These are phyloP conservation scores for Zostera marina DNA, from an alignment of 116 monocot species.

Conservation along the genomic window DNA sequence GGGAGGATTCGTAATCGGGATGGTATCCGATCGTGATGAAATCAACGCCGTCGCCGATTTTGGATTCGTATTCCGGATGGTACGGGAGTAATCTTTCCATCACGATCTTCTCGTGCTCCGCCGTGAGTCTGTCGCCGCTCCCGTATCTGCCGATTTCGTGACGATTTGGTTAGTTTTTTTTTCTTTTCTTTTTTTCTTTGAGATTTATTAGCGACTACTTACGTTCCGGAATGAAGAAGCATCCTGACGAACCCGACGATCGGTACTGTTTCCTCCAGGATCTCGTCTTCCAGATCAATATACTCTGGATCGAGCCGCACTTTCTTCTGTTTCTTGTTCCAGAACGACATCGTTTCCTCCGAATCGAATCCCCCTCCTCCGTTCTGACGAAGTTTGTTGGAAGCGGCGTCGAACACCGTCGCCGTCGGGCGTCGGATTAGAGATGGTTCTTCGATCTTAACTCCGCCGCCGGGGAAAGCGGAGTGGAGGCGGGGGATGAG, in stretches of 20 bases:
- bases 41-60: neutral
- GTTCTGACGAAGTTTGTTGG: neutral
- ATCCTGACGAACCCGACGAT: conserved; percentile 93
- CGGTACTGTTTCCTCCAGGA: conserved; percentile 88
- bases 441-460: conserved; percentile 5
- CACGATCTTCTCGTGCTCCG: too few species aligned
- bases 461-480: conserved; percentile 1
- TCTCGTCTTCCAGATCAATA: conserved; percentile 86
- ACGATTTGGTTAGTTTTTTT: too few species aligned
- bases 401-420: neutral
- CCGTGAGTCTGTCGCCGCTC: too few species aligned
- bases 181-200: neutral
- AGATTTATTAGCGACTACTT: too few species aligned
- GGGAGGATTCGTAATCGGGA: conserved; percentile 63
- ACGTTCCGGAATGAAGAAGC: conserved; percentile 98
- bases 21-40: conserved; percentile 41
- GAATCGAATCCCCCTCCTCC: neutral
- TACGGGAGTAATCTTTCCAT: too few species aligned
- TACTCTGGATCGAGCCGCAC: conserved; percentile 20
- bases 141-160: too few species aligned
- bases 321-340: conserved; percentile 1
- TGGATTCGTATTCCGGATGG: too few species aligned
- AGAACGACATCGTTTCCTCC: neutral
- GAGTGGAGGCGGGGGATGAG: conserved; percentile 2
- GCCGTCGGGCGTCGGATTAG: conserved; percentile 17